Conservation (phyloP, 371 early-diverging fungal genomes). For the Mortierella sp. region DNA sequence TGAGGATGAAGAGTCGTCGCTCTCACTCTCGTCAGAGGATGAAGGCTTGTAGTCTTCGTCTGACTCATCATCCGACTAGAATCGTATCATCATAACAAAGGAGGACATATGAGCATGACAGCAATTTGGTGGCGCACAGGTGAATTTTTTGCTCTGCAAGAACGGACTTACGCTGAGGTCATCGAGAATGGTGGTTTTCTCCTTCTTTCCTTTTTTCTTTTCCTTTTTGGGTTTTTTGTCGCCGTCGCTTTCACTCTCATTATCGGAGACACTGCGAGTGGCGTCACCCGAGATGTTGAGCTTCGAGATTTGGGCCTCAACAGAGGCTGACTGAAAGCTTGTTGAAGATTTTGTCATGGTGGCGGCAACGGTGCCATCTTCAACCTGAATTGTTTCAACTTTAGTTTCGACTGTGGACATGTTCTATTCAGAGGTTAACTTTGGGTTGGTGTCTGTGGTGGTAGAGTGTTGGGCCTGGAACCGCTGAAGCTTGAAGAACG, state of each 20-base stretch:
- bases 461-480: not conserved
- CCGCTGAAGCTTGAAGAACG: not conserved
- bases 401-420: conserved; percentile 14
- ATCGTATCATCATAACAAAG: not conserved
- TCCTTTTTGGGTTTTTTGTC: conserved; percentile 16
- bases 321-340: conserved; percentile 2
- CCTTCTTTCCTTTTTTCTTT: conserved; percentile 11
- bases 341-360: not conserved
- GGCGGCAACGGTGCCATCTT: conserved; percentile 1
- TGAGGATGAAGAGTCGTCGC: conserved; percentile 26
- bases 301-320: conserved; percentile 17
- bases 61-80: conserved; percentile 41
- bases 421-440: not conserved
- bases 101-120: not conserved
- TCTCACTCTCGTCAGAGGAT: conserved; percentile 14
- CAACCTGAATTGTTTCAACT: conserved; percentile 21
- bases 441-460: not conserved
- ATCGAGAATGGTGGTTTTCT: conserved; percentile 33
- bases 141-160: not conserved
- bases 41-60: conserved; percentile 42
- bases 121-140: conserved; percentile 14
- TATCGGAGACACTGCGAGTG: not conserved
- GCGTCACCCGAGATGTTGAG: conserved; percentile 12
- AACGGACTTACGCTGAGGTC: conserved; percentile 34
- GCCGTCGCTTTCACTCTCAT: conserved; percentile 11